Evolutionary conservation across 2,329 filamentous ascomycete genomes (phyloP).

Genomic region (Arthroderma sp.): DNA sequence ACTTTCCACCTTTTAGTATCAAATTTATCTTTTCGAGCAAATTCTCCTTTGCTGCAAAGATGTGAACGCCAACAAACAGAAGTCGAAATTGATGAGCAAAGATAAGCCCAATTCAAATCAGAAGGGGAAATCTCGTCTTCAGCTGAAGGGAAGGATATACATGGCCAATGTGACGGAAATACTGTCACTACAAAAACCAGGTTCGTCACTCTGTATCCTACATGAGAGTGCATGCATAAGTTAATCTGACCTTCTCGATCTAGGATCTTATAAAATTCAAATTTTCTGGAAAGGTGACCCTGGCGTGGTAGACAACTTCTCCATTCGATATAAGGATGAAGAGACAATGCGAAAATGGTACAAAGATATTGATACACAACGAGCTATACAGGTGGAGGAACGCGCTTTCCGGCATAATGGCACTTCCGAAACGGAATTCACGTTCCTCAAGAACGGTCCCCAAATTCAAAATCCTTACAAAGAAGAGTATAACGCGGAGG

Average conservation of each 20-base stretch:
- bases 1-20: conserved; percentile 49
- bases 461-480: conserved; percentile 72
- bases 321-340: conserved; percentile 85
- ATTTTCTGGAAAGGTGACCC: conserved; percentile 93
- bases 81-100: conserved; percentile 51
- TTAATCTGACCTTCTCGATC: conserved; percentile 4
- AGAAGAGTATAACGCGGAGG: conserved; percentile 43
- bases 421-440: conserved; percentile 59
- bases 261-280: conserved; percentile 85
- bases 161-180: conserved; percentile 98
- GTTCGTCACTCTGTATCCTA: conserved; percentile 38
- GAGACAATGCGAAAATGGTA: conserved; percentile 92
- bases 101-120: conserved; percentile 58
- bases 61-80: conserved; percentile 67
- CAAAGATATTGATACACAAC: conserved; percentile 61
- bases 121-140: conserved; percentile 62
- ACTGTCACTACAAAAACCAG: conserved; percentile 73
- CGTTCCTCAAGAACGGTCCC: conserved; percentile 59
- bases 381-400: conserved; percentile 44
- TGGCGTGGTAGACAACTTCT: conserved; percentile 89
- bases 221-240: conserved; percentile 3
- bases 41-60: conserved; percentile 97
- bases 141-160: conserved; percentile 93
- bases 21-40: conserved; percentile 92
- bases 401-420: conserved; percentile 38